These are phyloP conservation scores for Globisporangium yorkense DNA, from an alignment of 352 stramenopile genomes.

Conservation along the genomic window DNA sequence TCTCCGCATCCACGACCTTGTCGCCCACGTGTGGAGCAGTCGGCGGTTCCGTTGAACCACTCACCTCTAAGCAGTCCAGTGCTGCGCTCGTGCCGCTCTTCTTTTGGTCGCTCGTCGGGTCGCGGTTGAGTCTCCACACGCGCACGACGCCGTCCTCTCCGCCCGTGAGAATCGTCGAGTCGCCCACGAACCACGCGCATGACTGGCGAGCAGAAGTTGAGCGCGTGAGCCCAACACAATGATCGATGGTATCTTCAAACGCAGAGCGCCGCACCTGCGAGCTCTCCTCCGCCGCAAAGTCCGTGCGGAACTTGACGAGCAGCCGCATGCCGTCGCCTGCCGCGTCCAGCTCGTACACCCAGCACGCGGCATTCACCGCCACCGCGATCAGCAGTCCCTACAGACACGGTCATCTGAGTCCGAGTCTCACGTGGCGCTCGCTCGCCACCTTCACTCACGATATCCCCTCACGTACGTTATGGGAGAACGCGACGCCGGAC, in stretches of 20 bases:
- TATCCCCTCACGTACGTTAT: conserved; percentile 29
- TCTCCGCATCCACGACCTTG: conserved; percentile 32
- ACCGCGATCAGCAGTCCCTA: conserved; percentile 65
- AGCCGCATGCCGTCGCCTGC: conserved; percentile 55
- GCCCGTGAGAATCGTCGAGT: conserved; percentile 70
- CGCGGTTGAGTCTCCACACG: conserved; percentile 52
- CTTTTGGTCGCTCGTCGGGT: conserved; percentile 47
- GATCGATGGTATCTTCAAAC: background rate
- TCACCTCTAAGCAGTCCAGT: conserved; percentile 23
- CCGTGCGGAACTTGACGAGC: conserved; percentile 75
- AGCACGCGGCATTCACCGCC: conserved; percentile 68
- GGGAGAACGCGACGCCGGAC: conserved; percentile 70
- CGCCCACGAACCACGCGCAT: conserved; percentile 73
- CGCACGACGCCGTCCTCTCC: conserved; percentile 78
- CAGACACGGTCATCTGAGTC: background rate
- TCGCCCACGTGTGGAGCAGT: conserved; percentile 29
- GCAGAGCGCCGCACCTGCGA: conserved; percentile 30
- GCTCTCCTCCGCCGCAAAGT: conserved; percentile 69
- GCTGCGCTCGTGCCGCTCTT: conserved; percentile 30
- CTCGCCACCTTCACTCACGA: background rate
- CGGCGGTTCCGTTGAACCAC: background rate
- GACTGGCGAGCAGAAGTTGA: conserved; percentile 21
- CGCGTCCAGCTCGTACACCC: conserved; percentile 64
- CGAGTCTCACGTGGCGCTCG: too few species aligned
- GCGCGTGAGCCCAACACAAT: too few species aligned